Conservation (phyloP, 2,329 filamentous ascomycete species). For the Ramularia endophylla region DNA sequence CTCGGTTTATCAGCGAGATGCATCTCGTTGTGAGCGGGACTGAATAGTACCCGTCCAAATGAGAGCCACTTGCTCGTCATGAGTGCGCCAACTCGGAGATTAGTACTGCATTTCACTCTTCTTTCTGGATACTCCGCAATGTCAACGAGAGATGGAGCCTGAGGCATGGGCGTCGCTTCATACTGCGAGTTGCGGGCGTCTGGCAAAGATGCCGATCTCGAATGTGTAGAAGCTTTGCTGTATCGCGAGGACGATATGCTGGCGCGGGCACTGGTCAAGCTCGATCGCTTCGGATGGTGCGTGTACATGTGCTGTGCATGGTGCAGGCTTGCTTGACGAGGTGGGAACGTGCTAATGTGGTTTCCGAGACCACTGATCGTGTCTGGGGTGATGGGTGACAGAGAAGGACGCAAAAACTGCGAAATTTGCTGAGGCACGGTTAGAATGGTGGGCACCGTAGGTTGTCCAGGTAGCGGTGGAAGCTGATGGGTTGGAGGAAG, state of each 20-base stretch:
- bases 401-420: slow-evolving; percentile 25
- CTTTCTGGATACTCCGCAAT: slow-evolving; percentile 29
- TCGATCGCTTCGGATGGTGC: slow-evolving; percentile 6
- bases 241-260: slow-evolving; percentile 22
- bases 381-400: slow-evolving; percentile 39
- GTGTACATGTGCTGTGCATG: slow-evolving; percentile 7
- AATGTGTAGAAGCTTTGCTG: slow-evolving; percentile 26
- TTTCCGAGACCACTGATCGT: slow-evolving; percentile 33
- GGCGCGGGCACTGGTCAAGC: slow-evolving; percentile 6
- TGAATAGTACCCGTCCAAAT: slow-evolving; percentile 78
- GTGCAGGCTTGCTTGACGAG: slow-evolving; percentile 6
- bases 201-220: slow-evolving; percentile 25
- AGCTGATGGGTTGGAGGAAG: slow-evolving; percentile 14
- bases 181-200: slow-evolving; percentile 20
- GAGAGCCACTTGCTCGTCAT: slow-evolving; percentile 85
- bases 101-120: slow-evolving; percentile 54
- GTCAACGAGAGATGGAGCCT: slow-evolving; percentile 50
- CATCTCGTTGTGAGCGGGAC: slow-evolving; percentile 68
- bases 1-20: slow-evolving; percentile 52
- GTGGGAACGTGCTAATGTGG: slow-evolving; percentile 11
- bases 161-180: slow-evolving; percentile 13
- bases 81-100: slow-evolving; percentile 72
- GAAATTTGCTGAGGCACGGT: slow-evolving; percentile 28
- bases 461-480: slow-evolving; percentile 11
- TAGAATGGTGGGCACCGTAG: slow-evolving; percentile 12